Evolutionary conservation across 805 yeast genomes (phyloP).

Genomic region (Zygosaccharomyces bisporus): DNA sequence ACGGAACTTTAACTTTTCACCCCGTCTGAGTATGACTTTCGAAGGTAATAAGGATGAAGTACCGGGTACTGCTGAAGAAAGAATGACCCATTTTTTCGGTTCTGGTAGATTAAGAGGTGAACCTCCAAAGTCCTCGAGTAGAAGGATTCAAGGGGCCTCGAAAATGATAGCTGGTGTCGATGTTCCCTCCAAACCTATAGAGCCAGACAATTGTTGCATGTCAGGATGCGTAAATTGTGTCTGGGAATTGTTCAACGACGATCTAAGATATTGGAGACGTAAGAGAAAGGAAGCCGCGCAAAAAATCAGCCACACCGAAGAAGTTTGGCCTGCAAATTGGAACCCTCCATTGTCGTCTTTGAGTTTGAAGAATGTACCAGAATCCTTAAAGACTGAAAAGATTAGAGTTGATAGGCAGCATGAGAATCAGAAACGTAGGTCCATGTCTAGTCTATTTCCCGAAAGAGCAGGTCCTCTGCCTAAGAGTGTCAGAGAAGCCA

Average conservation of each 20-base stretch:
- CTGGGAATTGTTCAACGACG: conserved; percentile 91
- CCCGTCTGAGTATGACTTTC: conserved; percentile 28
- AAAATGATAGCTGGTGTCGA: conserved; percentile 53
- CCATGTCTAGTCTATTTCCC: conserved; percentile 37
- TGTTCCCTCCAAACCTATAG: conserved; percentile 81
- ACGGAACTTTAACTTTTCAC: conserved; percentile 7
- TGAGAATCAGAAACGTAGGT: conserved; percentile 12
- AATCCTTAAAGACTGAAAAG: conserved; percentile 33
- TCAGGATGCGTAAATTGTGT: conserved; percentile 96
- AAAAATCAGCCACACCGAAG: conserved; percentile 40
- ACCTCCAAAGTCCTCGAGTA: conserved; percentile 39
- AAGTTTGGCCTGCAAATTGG: conserved; percentile 62
- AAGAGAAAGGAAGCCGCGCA: conserved; percentile 57
- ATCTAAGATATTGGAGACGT: conserved; percentile 74
- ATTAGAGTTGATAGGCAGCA: conserved; percentile 24
- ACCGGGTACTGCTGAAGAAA: conserved; percentile 42
- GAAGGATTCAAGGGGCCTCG: conserved; percentile 23
- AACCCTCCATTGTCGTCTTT: conserved; percentile 50
- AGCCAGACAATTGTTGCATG: conserved; percentile 97
- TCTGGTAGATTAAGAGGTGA: conserved; percentile 51
- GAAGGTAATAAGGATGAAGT: conserved; percentile 36
- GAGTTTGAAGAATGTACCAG: conserved; percentile 44
- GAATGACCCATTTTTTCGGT: conserved; percentile 51
- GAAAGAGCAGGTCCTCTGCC: conserved; percentile 31
- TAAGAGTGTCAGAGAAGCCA: conserved; percentile 35